Base-by-base conservation (phyloP, 495 filamentous ascomycete genomes). In the Podospora pseudocomata region DNA sequence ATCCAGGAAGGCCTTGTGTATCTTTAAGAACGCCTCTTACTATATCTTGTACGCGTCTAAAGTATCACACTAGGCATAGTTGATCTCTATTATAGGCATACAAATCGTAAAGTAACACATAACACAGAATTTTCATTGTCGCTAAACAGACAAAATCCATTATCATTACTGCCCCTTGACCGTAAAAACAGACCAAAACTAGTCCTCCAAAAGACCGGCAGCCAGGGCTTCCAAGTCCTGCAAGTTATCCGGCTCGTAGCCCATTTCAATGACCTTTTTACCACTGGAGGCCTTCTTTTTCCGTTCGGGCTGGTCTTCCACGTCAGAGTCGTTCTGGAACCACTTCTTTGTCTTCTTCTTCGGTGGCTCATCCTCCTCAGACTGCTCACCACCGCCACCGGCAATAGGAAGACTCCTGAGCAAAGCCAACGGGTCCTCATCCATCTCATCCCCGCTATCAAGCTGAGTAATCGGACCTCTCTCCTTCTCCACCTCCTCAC, bases 151-250 rank as follows among this genome's bases (percentile, higher is more conserved):
- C 34, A 39, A 39, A 39, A 39, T 39, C 34, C 34, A 39, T 39
- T 39, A 39, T 39, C 34, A 39, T 39, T 4, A 39, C 34, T 39
- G 5, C 34, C 34, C 34, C 34, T 6, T 39, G 34, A 11, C 34
- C 11, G 34, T 3, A 5, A 39, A 11, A 23, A 57, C 54, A 57
- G 20, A 18, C 16, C 20, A 57, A 23, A 16, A n/a, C 56, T 68
- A 83, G 63, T 81, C 83, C 64, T 85, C 90, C 73, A 98, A 82
- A 74, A 97, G 80, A 2, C 92, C 93, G 70, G 90, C 87, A 70
- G 94, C 94, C 85, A 96, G 74, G 65, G 90, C 88, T 79, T 98
- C 94, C 76, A 97, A 81, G 84, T 97, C 92, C 73, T 94, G 91
- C 80, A 97, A 78, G 27, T 90, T 96, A 78, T 94, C 88, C 65